Evolutionary conservation across 2,329 filamentous ascomycete genomes (phyloP), one percentile per base, ranked within the genome.

Genomic region (Fusarium sp.): DNA sequence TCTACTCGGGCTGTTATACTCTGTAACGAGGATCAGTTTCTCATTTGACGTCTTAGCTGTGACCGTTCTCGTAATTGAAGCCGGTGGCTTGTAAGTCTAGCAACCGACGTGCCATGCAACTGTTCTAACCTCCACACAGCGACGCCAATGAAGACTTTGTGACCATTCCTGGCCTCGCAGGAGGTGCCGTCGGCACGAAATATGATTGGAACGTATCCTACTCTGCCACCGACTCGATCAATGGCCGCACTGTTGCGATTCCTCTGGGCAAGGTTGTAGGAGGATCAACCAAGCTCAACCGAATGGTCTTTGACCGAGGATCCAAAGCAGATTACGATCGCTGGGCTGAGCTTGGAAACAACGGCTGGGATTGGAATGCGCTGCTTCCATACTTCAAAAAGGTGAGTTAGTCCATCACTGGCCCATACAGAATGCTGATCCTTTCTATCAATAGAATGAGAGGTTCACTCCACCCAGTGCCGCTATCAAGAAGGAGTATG

Each of bases 301-400:
- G 70, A 4, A 74, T 78, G 70, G 69, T 77, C 13, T 78, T 73
- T 35, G 68, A 76, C 32, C 71, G 76, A 1, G 75, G 76, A 0
- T 72, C 72, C 1, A 64, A 68, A n/a, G 65, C 71, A 0, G 79
- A 80, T 19, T 80, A 81, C 38, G 71, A 82, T 37, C 70, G 74
- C 0, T 84, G 81, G 81, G 74, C 73, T 9, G 69, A 70, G 4
- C 68, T 84, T 0, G 82, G 80, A 0, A 80, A 81, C 29, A 62
- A 72, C 0, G 79, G 77, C 2, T 82, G 77, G 72, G 69, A 77
- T 8, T 74, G 70, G 71, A 52, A 69, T 13, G 55, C 68, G 11
- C 32, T 83, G 9, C 67, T 78, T 0, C 79, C 77, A 0, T 82
- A 80, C 36, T 77, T 82, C 54, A 77, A 75, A 32, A 81, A 81